Conservation (phyloP, 2,329 filamentous ascomycete genomes). For the Trichophyton benhamiae region DNA sequence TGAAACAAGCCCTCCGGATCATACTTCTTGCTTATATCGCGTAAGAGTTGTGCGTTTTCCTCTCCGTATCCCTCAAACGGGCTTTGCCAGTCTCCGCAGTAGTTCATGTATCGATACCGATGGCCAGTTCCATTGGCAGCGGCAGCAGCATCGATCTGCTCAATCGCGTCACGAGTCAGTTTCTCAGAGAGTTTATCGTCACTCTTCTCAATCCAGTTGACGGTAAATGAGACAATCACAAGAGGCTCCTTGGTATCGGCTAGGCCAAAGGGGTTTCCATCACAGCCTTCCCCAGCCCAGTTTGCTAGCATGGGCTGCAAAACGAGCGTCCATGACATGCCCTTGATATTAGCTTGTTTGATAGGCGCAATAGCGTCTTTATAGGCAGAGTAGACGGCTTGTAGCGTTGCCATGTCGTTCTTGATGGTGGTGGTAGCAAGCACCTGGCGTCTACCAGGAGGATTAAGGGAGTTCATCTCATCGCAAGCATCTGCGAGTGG, state of each 20-base stretch:
- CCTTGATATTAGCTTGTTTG: constrained; percentile 16
- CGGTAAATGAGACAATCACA: constrained; percentile 24
- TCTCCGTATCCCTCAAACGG: constrained; percentile 22
- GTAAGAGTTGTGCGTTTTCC: constrained; percentile 18
- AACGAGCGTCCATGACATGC: constrained; percentile 25
- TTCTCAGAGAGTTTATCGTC: constrained; percentile 19
- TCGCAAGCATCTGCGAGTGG: constrained; percentile 24
- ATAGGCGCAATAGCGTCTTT: constrained; percentile 18
- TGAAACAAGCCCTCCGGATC: constrained; percentile 12
- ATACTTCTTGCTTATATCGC: constrained; percentile 8
- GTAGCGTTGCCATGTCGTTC: constrained; percentile 23
- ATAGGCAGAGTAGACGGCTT: constrained; percentile 20
- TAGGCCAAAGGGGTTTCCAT: constrained; percentile 19
- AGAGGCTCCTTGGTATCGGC: constrained; percentile 19
- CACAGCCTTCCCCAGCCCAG: constrained; percentile 18
- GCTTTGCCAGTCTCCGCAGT: constrained; percentile 21
- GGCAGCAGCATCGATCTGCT: constrained; percentile 24
- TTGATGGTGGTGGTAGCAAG: constrained; percentile 28
- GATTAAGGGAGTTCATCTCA: constrained; percentile 23
- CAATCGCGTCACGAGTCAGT: constrained; percentile 19
- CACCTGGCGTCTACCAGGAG: constrained; percentile 22
- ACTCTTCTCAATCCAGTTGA: constrained; percentile 23
- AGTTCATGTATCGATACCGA: constrained; percentile 21
- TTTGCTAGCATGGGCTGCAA: constrained; percentile 21
- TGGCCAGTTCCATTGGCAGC: constrained; percentile 15